phyloP scores from a whole-genome alignment of 2,329 filamentous ascomycete genomes.

The Stagonosporopsis tanaceti region DNA sequence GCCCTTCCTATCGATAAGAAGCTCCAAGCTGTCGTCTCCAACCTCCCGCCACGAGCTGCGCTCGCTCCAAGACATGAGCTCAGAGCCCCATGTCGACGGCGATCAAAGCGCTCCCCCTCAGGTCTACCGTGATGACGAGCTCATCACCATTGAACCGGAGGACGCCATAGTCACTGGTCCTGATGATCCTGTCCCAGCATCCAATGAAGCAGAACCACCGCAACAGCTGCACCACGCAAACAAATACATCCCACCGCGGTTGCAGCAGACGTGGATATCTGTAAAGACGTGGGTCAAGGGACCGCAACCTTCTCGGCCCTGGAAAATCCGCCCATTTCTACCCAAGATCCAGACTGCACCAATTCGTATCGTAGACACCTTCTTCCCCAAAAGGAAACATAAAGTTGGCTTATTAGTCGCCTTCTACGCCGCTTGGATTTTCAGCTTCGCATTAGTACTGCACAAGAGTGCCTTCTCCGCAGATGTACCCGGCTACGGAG shows the following conservation, averaged over 20 bases:
- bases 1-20: conserved; percentile 31
- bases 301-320: conserved; percentile 58
- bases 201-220: conserved; percentile 35
- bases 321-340: conserved; percentile 63
- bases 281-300: conserved; percentile 58
- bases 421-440: conserved; percentile 72
- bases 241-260: conserved; percentile 63
- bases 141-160: conserved; percentile 33
- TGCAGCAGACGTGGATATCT: conserved; percentile 48
- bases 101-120: conserved; percentile 37
- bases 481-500: conserved; percentile 73
- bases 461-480: conserved; percentile 66
- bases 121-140: conserved; percentile 44
- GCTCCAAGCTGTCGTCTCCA: conserved; percentile 34
- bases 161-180: conserved; percentile 36
- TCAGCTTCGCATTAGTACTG: conserved; percentile 74
- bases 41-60: conserved; percentile 46
- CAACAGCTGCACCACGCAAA: conserved; percentile 33
- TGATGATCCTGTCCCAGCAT: conserved; percentile 41
- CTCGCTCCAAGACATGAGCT: conserved; percentile 37
- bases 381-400: conserved; percentile 67
- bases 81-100: conserved; percentile 30
- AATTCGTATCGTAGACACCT: conserved; percentile 67
- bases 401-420: conserved; percentile 65
- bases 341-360: conserved; percentile 73